Conservation (phyloP, 306 rosid genomes). For the Prunus mira region DNA sequence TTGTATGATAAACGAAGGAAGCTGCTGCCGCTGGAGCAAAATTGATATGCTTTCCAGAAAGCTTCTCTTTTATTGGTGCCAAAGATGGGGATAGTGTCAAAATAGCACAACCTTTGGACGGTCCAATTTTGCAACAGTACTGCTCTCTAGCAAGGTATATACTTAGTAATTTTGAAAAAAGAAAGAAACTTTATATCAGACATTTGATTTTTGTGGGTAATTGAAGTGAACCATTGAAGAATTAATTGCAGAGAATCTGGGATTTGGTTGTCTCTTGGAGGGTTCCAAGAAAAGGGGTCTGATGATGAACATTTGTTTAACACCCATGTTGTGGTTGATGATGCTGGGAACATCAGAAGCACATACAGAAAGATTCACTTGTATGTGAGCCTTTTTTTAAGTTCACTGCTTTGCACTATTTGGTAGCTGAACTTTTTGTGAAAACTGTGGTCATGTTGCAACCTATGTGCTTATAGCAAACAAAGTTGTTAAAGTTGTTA, state of each 20-base stretch:
- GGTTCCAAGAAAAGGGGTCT: slow-evolving; percentile 84
- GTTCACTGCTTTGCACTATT: not conserved
- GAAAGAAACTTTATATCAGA: not conserved
- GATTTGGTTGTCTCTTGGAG: slow-evolving; percentile 98
- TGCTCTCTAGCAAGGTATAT: slow-evolving; percentile 83
- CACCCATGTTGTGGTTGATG: slow-evolving; percentile 83
- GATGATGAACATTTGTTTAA: slow-evolving; percentile 72
- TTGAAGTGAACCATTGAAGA: not conserved
- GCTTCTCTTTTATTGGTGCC: slow-evolving; percentile 70
- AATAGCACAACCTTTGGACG: slow-evolving; percentile 74
- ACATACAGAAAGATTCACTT: slow-evolving; percentile 83
- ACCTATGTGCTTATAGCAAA: not conserved
- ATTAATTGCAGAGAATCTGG: slow-evolving; percentile 68
- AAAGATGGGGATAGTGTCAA: slow-evolving; percentile 75
- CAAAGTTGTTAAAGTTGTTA: not conserved
- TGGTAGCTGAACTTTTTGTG: not conserved
- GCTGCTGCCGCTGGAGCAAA: slow-evolving; percentile 91
- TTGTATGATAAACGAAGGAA: slow-evolving; percentile 45
- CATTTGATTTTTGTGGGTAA: not conserved
- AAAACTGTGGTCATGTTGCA: not conserved
- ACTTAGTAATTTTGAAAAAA: not conserved
- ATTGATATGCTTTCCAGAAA: slow-evolving; percentile 82
- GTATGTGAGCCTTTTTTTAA: slow-evolving; percentile 48
- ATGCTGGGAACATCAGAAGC: slow-evolving; percentile 67
- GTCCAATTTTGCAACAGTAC: slow-evolving; percentile 66